phyloP scores from a whole-genome alignment of 31 red algal genomes.

The Odonthalia washingtoniensis region DNA sequence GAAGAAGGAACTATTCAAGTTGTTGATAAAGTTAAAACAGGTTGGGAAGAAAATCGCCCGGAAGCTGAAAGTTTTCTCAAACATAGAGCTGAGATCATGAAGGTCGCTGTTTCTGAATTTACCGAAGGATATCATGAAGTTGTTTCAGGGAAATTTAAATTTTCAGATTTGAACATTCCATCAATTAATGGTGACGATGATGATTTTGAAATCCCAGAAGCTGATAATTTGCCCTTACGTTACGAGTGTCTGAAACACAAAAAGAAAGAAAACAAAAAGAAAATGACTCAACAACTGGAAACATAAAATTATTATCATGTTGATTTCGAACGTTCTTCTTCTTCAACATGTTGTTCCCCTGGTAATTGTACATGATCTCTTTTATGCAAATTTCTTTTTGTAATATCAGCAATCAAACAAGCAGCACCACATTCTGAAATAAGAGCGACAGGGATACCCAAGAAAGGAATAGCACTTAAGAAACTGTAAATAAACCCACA shows the following conservation, averaged over 20 bases:
- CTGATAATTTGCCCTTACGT: conserved; percentile 16
- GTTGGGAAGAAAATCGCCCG: conserved; percentile 37
- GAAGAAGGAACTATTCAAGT: conserved; percentile 11
- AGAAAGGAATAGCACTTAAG: conserved; percentile 60
- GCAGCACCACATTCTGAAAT: conserved; percentile 78
- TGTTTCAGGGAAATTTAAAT: conserved; percentile 28
- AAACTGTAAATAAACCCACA: conserved; percentile 81
- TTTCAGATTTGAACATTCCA: conserved; percentile 12
- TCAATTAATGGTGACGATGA: conserved; percentile 44
- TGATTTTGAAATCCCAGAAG: not conserved
- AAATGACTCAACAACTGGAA: not conserved
- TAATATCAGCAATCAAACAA: conserved; percentile 67
- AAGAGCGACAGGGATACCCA: conserved; percentile 72
- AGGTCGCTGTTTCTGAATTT: conserved; percentile 51
- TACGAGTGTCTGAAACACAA: not conserved
- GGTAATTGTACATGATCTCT: conserved; percentile 43
- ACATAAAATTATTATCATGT: no score
- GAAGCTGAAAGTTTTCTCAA: conserved; percentile 44
- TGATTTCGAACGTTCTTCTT: conserved; percentile 47
- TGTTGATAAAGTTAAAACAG: conserved; percentile 18
- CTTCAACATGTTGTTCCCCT: conserved; percentile 56
- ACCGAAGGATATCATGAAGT: conserved; percentile 60
- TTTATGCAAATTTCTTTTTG: conserved; percentile 65
- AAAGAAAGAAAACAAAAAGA: conserved; percentile 4
- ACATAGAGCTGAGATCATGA: conserved; percentile 50